Evolutionary conservation across 257 asterid genomes (phyloP).

Genomic region (Przewalskia tangutica): DNA sequence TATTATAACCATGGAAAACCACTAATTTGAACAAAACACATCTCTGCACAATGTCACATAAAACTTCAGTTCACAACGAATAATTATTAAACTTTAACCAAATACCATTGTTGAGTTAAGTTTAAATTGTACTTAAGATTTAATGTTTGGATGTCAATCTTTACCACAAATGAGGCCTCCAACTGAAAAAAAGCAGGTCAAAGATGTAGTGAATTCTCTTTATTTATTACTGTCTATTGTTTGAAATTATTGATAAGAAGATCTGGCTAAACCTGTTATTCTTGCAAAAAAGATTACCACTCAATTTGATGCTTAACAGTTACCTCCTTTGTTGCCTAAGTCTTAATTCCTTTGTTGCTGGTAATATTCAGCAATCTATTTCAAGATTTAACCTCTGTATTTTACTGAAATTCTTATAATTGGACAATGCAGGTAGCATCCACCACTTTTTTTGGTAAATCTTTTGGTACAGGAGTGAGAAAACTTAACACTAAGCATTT

Average conservation of each 20-base stretch:
- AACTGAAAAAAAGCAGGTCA: neutral
- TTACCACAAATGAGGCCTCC: neutral
- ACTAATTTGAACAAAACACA: neutral
- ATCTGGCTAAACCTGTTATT: neutral
- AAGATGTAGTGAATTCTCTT: neutral
- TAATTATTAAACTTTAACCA: neutral
- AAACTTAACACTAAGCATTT: neutral
- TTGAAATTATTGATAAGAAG: neutral
- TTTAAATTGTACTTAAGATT: neutral
- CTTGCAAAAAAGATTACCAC: neutral
- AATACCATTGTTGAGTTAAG: neutral
- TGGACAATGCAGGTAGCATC: constrained; percentile 1
- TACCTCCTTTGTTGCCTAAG: neutral
- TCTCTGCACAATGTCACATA: neutral
- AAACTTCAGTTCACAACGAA: neutral
- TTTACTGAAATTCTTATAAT: neutral
- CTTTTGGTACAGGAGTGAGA: neutral
- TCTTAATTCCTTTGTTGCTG: neutral
- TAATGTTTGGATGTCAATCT: neutral
- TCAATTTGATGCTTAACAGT: neutral
- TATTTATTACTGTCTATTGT: neutral
- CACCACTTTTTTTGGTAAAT: neutral
- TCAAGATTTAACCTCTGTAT: neutral
- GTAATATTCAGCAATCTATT: neutral
- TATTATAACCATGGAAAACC: neutral